Conservation (phyloP, 2,329 filamentous ascomycete species). For the Aspergillus alliaceus region DNA sequence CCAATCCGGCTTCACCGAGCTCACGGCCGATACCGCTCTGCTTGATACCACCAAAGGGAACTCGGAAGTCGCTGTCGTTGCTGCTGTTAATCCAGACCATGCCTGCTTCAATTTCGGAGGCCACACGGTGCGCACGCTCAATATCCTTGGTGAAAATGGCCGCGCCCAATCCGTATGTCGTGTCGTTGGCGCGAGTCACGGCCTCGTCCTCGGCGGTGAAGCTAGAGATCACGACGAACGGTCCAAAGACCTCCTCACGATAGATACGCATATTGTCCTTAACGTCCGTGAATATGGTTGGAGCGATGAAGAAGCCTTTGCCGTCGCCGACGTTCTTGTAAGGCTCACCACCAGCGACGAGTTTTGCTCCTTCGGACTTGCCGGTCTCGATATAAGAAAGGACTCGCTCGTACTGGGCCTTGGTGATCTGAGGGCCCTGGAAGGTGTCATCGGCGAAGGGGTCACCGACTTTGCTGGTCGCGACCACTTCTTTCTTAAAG, state of each 20-base stretch:
- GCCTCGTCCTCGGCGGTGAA: slow-evolving; percentile 63
- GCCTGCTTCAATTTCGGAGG: slow-evolving; percentile 61
- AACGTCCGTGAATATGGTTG: slow-evolving; percentile 60
- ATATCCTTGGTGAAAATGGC: slow-evolving; percentile 55
- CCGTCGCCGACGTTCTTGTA: slow-evolving; percentile 54
- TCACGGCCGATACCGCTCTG: slow-evolving; percentile 63
- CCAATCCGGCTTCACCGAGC: slow-evolving; percentile 60
- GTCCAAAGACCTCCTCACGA: slow-evolving; percentile 64
- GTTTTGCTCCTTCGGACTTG: slow-evolving; percentile 68
- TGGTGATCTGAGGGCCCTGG: slow-evolving; percentile 38
- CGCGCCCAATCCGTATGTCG: slow-evolving; percentile 35
- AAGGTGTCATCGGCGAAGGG: slow-evolving; percentile 38
- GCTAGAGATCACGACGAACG: slow-evolving; percentile 58
- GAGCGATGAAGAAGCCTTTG: slow-evolving; percentile 66
- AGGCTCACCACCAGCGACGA: slow-evolving; percentile 62
- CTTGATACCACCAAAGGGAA: slow-evolving; percentile 65
- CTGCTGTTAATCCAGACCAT: slow-evolving; percentile 71
- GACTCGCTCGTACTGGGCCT: slow-evolving; percentile 50
- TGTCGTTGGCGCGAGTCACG: slow-evolving; percentile 59
- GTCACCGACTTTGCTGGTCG: slow-evolving; percentile 37
- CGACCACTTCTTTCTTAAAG: slow-evolving; percentile 32
- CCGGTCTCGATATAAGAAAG: slow-evolving; percentile 69
- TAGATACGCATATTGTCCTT: slow-evolving; percentile 60
- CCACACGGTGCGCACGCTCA: slow-evolving; percentile 58
- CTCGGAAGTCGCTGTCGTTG: slow-evolving; percentile 47